Evolutionary conservation across 2,329 filamentous ascomycete genomes (phyloP), one percentile per base, ranked within the genome.

Genomic region (Dothistroma septosporum): DNA sequence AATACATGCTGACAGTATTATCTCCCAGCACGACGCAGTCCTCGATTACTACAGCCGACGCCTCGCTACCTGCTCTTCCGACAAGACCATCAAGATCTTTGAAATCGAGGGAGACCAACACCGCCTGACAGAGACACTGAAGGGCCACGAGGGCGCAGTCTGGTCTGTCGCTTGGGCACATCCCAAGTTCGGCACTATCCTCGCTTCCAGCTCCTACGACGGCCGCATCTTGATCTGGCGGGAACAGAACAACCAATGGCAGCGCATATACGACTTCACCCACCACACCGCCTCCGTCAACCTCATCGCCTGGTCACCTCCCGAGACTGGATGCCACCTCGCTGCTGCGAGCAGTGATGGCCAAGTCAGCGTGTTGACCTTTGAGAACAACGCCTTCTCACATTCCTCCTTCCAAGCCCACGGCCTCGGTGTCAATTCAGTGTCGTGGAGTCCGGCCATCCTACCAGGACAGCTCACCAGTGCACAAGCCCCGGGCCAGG

Each of bases 161-260:
- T 99, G 94, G 94, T 96, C 91, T 76, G 91, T 97, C 61, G 89
- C 92, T 70, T 99, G 94, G 94, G 92, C 93, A 53, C 94, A 99
- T 74, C 94, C 94, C 65, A 97, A 99, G 76, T 97, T 95, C 77
- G 94, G 94, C 80, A 97, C 93, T 76, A 97, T 99, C 74, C 88
- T 99, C 63, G 94, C 94, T 59, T 96, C 91, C 64, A 91, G 92
- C 55, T 91, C 90, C 67, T 99, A 97, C 80, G 94, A 99, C 77
- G 94, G 93, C 77, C 96, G 96, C 78, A 93, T 99, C 67, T 87
- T 97, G 76, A 96, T 99, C 82, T 99, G 93, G 92, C 91, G 92
- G 76, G 94, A 99, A 78, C 88, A 92, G 76, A 70, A 69, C 64
- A 66, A 69, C 61, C 70, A 74, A 61, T 82, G 79, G 79, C 89